phyloP scores from a whole-genome alignment of 2,329 filamentous ascomycete species.

The Ophiostoma ips region DNA sequence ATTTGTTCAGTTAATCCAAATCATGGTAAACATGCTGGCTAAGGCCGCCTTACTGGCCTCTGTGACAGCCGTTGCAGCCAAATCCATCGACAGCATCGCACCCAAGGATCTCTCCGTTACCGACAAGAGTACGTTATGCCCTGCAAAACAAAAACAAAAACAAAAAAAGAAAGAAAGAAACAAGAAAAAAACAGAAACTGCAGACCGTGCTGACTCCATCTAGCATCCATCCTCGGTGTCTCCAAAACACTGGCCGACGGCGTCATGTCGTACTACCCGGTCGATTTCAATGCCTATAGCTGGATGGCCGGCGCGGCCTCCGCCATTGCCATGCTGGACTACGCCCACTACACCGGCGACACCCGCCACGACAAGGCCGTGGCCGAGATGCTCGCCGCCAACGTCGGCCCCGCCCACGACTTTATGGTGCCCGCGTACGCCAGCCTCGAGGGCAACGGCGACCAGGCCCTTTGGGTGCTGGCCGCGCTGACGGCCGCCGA shows the following conservation, averaged over 20 bases:
- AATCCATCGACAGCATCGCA: not conserved
- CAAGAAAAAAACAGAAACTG: too few relatives aligned
- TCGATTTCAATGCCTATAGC: slow-evolving; percentile 31
- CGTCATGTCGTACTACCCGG: slow-evolving; percentile 50
- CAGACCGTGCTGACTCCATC: not conserved
- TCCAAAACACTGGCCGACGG: slow-evolving; percentile 46
- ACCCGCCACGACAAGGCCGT: slow-evolving; percentile 45
- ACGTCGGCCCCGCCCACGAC: slow-evolving; percentile 42
- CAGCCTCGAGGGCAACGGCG: slow-evolving; percentile 57
- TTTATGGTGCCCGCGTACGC: slow-evolving; percentile 44
- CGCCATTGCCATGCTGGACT: slow-evolving; percentile 46
- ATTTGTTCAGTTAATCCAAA: too few relatives aligned
- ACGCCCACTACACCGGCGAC: slow-evolving; percentile 53
- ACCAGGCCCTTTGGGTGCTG: slow-evolving; percentile 62
- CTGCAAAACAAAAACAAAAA: too few relatives aligned
- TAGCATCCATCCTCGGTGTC: slow-evolving; percentile 48
- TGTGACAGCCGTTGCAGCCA: not conserved
- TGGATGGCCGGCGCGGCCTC: not conserved
- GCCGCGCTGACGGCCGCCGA: slow-evolving; percentile 55
- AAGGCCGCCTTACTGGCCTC: slow-evolving; percentile 3
- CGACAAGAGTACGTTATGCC: not conserved
- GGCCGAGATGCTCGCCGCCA: slow-evolving; percentile 43
- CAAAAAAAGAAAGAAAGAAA: too few relatives aligned
- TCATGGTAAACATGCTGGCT: not conserved
- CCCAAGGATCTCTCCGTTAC: slow-evolving; percentile 8